A percentile compares a stretch with the other conserved stretches of the same genome.
These are phyloP conservation scores for Theobroma cacao DNA, from an alignment of 345 rosid species.

Conservation along the genomic window DNA sequence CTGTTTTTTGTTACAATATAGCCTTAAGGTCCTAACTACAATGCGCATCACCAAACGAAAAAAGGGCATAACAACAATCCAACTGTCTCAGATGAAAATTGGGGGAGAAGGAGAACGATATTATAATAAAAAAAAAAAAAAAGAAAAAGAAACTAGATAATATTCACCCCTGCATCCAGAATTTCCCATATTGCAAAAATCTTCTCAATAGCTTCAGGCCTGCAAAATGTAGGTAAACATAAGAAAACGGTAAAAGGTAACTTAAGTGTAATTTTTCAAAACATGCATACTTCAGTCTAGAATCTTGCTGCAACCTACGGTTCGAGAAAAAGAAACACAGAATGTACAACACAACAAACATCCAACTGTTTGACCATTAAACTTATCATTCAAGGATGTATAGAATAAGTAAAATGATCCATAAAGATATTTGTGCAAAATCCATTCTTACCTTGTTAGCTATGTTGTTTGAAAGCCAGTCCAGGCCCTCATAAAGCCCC, in stretches of 20 bases:
- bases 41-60: background rate
- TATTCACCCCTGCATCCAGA: slow-evolving; percentile 68
- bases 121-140: background rate
- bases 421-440: background rate
- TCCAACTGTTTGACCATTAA: background rate
- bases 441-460: slow-evolving; percentile 60
- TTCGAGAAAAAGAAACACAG: background rate
- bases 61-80: slow-evolving; percentile 22
- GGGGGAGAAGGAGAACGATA: background rate
- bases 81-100: slow-evolving; percentile 14
- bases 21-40: slow-evolving; percentile 18
- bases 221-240: slow-evolving; percentile 17
- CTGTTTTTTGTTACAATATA: slow-evolving; percentile 29
- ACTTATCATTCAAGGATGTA: background rate
- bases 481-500: slow-evolving; percentile 87
- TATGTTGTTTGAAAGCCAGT: slow-evolving; percentile 89
- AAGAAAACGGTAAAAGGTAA: background rate
- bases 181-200: slow-evolving; percentile 26
- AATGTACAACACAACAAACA: background rate
- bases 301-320: background rate
- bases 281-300: background rate
- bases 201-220: slow-evolving; percentile 34
- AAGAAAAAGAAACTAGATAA: slow-evolving; percentile 35
- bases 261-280: background rate
- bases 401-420: background rate